A percentile compares a stretch with the other conserved stretches of the same genome.
phyloP scores from a whole-genome alignment of 192 early-diverging fungal genomes.

The Entomortierella beljakovae region DNA sequence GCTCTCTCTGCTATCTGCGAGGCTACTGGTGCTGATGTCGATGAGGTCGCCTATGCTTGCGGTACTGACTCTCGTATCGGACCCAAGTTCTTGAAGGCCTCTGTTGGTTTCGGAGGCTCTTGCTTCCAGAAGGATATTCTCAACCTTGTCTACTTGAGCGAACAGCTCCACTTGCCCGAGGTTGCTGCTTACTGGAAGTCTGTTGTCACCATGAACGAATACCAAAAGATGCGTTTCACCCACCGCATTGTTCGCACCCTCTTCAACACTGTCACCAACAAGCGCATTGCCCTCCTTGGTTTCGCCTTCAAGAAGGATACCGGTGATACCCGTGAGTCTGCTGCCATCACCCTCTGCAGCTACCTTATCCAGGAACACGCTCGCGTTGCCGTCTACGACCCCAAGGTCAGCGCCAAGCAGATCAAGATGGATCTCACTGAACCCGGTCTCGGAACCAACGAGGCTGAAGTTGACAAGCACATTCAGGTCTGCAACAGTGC shows the following conservation, averaged over 20 bases:
- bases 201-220: constrained; percentile 92
- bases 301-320: constrained; percentile 98
- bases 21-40: constrained; percentile 89
- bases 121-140: constrained; percentile 97
- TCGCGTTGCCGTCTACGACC: constrained; percentile 85
- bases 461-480: constrained; percentile 65
- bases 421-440: constrained; percentile 76
- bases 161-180: constrained; percentile 85
- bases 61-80: constrained; percentile 90
- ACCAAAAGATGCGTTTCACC: constrained; percentile 89
- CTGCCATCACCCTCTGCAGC: constrained; percentile 88
- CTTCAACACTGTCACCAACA: constrained; percentile 85
- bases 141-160: constrained; percentile 90
- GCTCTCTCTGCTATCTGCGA: constrained; percentile 93
- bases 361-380: constrained; percentile 85
- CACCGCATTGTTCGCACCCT: constrained; percentile 75
- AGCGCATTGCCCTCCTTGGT: constrained; percentile 83
- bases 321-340: constrained; percentile 92
- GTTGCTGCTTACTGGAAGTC: constrained; percentile 95
- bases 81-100: constrained; percentile 89
- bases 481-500: constrained; percentile 72
- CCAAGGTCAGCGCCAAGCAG: constrained; percentile 83
- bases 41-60: constrained; percentile 92
- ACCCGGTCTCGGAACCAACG: constrained; percentile 63
- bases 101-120: constrained; percentile 93